Conservation (phyloP, 495 filamentous ascomycete species). For the Hyaloscypha hepaticicola region DNA sequence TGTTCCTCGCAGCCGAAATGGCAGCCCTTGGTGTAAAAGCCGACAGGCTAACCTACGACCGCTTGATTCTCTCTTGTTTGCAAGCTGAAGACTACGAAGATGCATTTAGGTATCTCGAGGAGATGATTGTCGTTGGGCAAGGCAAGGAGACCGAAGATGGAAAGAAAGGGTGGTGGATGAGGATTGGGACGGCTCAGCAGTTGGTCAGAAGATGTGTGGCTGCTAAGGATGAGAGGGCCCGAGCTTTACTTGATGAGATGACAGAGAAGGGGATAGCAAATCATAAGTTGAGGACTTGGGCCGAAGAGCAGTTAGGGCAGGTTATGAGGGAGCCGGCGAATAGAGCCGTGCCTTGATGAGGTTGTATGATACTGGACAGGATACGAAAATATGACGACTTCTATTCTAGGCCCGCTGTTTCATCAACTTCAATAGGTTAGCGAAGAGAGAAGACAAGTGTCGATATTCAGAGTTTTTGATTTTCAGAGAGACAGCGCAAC, state of each 20-base stretch:
- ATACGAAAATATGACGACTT: background rate
- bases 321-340: background rate
- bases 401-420: background rate
- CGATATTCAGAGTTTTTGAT: too few relatives aligned
- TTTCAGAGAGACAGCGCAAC: too few relatives aligned
- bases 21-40: constrained; percentile 58
- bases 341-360: background rate
- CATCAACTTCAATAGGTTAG: background rate
- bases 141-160: constrained; percentile 8
- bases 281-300: constrained; percentile 10
- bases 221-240: constrained; percentile 19
- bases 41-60: constrained; percentile 62
- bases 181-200: constrained; percentile 21
- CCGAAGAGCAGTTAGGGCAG: background rate
- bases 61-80: constrained; percentile 65
- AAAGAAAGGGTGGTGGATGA: constrained; percentile 29
- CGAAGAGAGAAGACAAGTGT: too few relatives aligned
- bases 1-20: constrained; percentile 77
- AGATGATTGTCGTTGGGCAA: constrained; percentile 44
- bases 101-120: constrained; percentile 56
- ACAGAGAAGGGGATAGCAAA: constrained; percentile 13
- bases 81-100: constrained; percentile 51
- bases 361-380: background rate
- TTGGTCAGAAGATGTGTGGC: constrained; percentile 21
- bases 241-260: constrained; percentile 25